Conservation (phyloP, 2,329 filamentous ascomycete species). For the Cladosporium sp. region DNA sequence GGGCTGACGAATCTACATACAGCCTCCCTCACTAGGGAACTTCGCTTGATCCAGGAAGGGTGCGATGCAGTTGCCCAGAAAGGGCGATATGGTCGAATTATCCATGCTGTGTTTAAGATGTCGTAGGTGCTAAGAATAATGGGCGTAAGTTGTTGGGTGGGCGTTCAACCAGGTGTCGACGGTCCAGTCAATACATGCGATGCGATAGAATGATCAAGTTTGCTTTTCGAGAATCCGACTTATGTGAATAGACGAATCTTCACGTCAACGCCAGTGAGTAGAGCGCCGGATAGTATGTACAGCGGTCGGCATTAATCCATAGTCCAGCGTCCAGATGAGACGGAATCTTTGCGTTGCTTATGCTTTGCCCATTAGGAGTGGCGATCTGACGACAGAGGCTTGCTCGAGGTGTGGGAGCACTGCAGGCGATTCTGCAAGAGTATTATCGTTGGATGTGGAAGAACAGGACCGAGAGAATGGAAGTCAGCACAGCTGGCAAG, state of each 20-base stretch:
- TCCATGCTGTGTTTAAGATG: background rate
- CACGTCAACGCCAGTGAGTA: background rate
- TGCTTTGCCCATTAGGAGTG: background rate
- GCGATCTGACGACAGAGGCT: background rate
- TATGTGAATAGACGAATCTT: background rate
- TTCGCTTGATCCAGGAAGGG: conserved; percentile 63
- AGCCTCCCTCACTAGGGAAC: conserved; percentile 62
- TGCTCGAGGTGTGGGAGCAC: conserved; percentile 6
- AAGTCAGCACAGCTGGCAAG: conserved; percentile 5
- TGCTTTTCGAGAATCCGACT: background rate
- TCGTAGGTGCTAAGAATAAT: background rate
- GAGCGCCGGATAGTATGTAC: background rate
- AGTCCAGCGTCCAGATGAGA: background rate
- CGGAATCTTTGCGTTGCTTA: background rate
- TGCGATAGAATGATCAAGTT: background rate
- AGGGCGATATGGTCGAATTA: conserved; percentile 9
- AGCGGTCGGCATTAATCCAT: conserved; percentile 1
- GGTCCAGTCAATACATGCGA: background rate
- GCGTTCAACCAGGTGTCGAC: background rate
- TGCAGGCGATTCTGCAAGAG: conserved; percentile 2
- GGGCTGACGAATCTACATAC: conserved; percentile 47
- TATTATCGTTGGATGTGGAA: background rate
- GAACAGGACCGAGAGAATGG: conserved; percentile 1
- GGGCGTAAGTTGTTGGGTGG: too few relatives aligned
- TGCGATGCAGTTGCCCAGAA: conserved; percentile 48